Evolutionary conservation across 2,329 filamentous ascomycete genomes (phyloP).

Genomic region (Diplodia scrobiculata): DNA sequence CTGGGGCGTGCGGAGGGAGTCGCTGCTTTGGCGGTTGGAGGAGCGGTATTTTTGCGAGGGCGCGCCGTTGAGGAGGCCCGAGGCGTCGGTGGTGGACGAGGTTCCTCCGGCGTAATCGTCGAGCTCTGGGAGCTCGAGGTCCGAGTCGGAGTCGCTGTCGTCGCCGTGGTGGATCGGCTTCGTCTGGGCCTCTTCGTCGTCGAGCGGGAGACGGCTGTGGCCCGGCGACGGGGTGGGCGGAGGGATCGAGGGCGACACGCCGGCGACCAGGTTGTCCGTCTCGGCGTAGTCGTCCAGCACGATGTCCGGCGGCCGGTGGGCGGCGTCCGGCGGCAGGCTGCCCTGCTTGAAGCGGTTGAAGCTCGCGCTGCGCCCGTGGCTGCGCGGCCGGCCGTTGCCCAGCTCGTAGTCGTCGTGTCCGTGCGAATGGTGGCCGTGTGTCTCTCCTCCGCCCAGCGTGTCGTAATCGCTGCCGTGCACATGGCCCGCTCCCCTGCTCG

Average conservation of each 20-base stretch:
- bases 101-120: constrained; percentile 27
- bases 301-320: constrained; percentile 39
- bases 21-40: background rate
- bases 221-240: constrained; percentile 31
- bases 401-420: constrained; percentile 17
- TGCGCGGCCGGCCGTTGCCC: constrained; percentile 31
- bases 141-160: constrained; percentile 41
- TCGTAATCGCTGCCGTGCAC: constrained; percentile 59
- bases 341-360: constrained; percentile 38
- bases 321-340: constrained; percentile 1
- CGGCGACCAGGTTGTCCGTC: constrained; percentile 41
- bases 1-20: constrained; percentile 1
- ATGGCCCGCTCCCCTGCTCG: constrained; percentile 66
- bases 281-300: constrained; percentile 39
- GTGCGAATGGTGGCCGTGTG: constrained; percentile 30
- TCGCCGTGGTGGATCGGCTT: constrained; percentile 30
- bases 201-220: background rate
- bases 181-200: constrained; percentile 19
- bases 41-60: constrained; percentile 33
- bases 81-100: constrained; percentile 37
- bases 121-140: constrained; percentile 40
- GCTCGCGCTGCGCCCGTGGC: constrained; percentile 40
- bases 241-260: constrained; percentile 37
- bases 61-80: constrained; percentile 38
- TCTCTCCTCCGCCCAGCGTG: constrained; percentile 37